phyloP scores from a whole-genome alignment of 2,329 filamentous ascomycete species.

The Curvularia spicifera region DNA sequence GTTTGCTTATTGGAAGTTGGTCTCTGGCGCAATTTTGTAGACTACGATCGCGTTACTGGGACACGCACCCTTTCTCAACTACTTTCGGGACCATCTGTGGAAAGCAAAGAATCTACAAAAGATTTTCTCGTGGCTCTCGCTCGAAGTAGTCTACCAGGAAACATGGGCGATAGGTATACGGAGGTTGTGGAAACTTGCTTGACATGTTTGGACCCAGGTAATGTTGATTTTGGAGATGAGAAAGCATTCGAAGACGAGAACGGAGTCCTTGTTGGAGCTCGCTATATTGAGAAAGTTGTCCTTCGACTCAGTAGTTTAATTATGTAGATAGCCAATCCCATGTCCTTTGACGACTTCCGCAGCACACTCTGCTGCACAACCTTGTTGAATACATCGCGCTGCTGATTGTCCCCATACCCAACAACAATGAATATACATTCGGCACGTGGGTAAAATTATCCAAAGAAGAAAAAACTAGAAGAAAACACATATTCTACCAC shows the following conservation, averaged over 20 bases:
- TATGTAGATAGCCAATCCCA: not conserved
- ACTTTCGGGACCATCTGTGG: conserved; percentile 3
- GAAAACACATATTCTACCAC: conserved; percentile 11
- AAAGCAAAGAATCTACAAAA: not conserved
- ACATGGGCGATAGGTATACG: conserved; percentile 46
- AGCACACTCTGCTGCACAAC: no score
- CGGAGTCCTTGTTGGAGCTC: conserved; percentile 38
- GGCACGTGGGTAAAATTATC: not conserved
- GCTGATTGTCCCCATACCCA: not conserved
- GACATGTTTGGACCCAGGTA: conserved; percentile 24
- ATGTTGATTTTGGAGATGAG: conserved; percentile 32
- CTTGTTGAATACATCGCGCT: not conserved
- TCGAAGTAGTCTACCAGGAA: not conserved
- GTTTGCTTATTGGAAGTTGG: conserved; percentile 62
- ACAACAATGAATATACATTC: not conserved
- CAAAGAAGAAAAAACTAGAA: not conserved
- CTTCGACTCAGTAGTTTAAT: not conserved
- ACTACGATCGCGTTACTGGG: conserved; percentile 15
- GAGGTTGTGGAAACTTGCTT: conserved; percentile 27
- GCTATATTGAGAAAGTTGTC: conserved; percentile 43
- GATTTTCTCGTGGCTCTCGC: not conserved
- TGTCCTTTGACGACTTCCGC: no score
- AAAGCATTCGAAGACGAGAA: conserved; percentile 37
- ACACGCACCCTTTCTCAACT: conserved; percentile 9
- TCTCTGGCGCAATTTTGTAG: conserved; percentile 53